phyloP scores from a whole-genome alignment of 768 basidiomycete species.

The Tulasnella sp. region DNA sequence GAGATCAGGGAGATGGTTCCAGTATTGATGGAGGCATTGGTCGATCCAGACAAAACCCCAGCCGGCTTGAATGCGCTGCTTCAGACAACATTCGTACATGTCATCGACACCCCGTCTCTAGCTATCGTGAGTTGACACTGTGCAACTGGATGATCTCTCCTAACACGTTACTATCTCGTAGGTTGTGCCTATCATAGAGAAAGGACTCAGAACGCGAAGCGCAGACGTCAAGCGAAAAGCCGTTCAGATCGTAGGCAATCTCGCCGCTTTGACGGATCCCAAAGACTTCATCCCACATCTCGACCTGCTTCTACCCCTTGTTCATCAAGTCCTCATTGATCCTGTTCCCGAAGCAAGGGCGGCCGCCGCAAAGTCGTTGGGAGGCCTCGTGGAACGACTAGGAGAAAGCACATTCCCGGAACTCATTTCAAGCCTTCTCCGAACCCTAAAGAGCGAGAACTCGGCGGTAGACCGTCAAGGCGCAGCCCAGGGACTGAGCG shows the following conservation, averaged over 20 bases:
- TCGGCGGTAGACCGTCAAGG: slow-evolving; percentile 96
- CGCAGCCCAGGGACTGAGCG: slow-evolving; percentile 92
- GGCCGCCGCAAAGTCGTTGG: slow-evolving; percentile 92
- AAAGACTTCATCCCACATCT: slow-evolving; percentile 94
- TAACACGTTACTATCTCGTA: slow-evolving; percentile 25
- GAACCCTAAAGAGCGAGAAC: slow-evolving; percentile 83
- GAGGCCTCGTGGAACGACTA: slow-evolving; percentile 90
- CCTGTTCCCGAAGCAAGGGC: slow-evolving; percentile 97
- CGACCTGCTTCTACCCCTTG: slow-evolving; percentile 75
- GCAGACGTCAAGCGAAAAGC: slow-evolving; percentile 94
- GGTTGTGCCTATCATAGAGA: slow-evolving; percentile 92
- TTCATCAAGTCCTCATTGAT: slow-evolving; percentile 87
- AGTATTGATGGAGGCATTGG: slow-evolving; percentile 83
- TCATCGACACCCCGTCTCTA: slow-evolving; percentile 92
- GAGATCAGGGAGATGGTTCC: slow-evolving; percentile 90
- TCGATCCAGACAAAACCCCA: slow-evolving; percentile 86
- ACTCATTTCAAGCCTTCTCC: slow-evolving; percentile 77
- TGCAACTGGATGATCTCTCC: slow-evolving; percentile 4
- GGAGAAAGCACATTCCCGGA: slow-evolving; percentile 95
- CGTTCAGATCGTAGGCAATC: slow-evolving; percentile 94
- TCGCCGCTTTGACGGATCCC: slow-evolving; percentile 78
- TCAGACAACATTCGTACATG: slow-evolving; percentile 94
- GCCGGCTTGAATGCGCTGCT: slow-evolving; percentile 75
- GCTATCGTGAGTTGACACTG: slow-evolving; percentile 55
- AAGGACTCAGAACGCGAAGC: slow-evolving; percentile 82